Conservation (phyloP, 371 early-diverging fungal species). For the Mucor piriformis region DNA sequence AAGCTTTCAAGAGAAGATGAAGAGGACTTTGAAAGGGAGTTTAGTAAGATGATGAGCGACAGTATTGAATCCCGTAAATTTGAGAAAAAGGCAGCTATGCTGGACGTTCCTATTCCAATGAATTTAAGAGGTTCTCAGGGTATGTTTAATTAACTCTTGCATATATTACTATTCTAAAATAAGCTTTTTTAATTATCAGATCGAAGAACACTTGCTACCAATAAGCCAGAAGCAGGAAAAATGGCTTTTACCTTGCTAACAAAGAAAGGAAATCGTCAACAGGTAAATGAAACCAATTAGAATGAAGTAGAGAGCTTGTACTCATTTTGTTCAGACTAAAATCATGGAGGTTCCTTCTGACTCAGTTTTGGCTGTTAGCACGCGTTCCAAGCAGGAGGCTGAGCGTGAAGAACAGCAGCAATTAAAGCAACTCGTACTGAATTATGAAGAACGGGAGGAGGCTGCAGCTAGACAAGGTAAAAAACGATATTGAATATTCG, state of each 20-base stretch:
- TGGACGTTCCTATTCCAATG: constrained; percentile 87
- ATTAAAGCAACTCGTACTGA: constrained; percentile 88
- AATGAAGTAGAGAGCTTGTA: not conserved
- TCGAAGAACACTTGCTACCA: constrained; percentile 42
- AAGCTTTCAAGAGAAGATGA: constrained; percentile 53
- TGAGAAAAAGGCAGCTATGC: constrained; percentile 71
- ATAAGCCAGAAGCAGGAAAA: constrained; percentile 41
- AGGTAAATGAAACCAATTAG: constrained; percentile 42
- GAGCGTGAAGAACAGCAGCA: constrained; percentile 85
- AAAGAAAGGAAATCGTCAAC: constrained; percentile 92
- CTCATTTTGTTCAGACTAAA: constrained; percentile 45
- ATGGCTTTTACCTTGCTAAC: constrained; percentile 89
- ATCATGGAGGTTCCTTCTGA: constrained; percentile 86
- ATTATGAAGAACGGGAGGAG: constrained; percentile 86
- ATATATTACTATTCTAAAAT: too few species aligned
- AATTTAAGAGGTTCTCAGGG: constrained; percentile 58
- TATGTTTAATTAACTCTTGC: constrained; percentile 6
- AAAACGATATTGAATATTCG: not conserved
- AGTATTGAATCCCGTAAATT: constrained; percentile 79
- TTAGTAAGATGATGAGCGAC: constrained; percentile 81
- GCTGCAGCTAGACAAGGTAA: constrained; percentile 63
- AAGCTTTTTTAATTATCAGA: constrained; percentile 20
- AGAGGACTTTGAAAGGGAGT: constrained; percentile 78
- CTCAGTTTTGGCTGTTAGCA: constrained; percentile 80
- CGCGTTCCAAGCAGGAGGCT: constrained; percentile 83